phyloP scores from a whole-genome alignment of 495 filamentous ascomycete species.

The Podospora pseudocomata region DNA sequence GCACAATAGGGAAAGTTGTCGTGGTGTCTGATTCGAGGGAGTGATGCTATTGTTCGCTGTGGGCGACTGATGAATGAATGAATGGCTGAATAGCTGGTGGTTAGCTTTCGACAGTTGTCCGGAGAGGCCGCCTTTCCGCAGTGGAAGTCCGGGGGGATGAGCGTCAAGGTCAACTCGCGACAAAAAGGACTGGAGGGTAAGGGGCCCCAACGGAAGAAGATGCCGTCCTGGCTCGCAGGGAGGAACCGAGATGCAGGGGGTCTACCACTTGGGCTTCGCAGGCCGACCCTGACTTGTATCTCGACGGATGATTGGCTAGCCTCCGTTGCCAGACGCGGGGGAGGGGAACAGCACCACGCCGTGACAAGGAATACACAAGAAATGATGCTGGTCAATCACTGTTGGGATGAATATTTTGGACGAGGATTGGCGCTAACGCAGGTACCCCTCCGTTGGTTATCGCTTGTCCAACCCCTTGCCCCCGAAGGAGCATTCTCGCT shows the following conservation, averaged over 20 bases:
- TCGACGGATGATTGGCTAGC: background rate
- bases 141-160: background rate
- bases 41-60: background rate
- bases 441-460: conserved; percentile 1
- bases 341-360: conserved; percentile 1
- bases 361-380: background rate
- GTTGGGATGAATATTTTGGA: background rate
- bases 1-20: background rate
- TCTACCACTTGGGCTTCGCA: background rate
- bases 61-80: background rate
- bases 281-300: background rate
- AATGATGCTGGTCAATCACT: background rate
- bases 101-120: background rate
- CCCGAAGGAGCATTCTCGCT: background rate
- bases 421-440: conserved; percentile 8
- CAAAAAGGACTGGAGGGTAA: conserved; percentile 5
- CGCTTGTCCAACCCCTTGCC: background rate
- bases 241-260: conserved; percentile 8
- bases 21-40: background rate
- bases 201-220: conserved; percentile 5
- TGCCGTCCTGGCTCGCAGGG: background rate
- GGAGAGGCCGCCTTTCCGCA: conserved; percentile 7
- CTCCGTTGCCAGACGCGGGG: background rate
- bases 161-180: background rate
- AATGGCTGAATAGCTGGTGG: background rate